These are phyloP conservation scores for Psidium friedrichsthalianum DNA, from an alignment of 345 rosid species.

Conservation along the genomic window DNA sequence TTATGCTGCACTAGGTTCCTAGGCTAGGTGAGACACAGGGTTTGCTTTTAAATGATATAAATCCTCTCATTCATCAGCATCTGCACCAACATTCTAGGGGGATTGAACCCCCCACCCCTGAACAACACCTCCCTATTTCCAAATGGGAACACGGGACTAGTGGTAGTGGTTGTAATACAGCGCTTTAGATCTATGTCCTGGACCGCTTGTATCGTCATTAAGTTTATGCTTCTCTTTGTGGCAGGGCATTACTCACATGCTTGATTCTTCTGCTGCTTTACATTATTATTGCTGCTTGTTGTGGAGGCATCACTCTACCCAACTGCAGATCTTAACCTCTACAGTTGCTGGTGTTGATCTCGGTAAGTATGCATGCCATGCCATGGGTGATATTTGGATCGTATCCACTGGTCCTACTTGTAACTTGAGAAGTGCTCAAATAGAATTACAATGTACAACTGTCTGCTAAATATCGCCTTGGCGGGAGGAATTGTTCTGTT, in stretches of 20 bases:
- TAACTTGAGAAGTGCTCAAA: not conserved
- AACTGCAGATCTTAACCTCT: slow-evolving; percentile 72
- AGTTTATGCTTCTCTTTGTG: slow-evolving; percentile 1
- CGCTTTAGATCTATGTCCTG: not conserved
- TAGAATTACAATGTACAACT: not conserved
- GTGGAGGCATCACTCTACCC: slow-evolving; percentile 86
- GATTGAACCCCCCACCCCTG: not conserved
- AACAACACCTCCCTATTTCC: not conserved
- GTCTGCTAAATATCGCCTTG: not conserved
- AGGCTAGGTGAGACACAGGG: not conserved
- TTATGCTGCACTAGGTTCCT: not conserved
- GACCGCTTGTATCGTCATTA: not conserved
- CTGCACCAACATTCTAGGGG: not conserved
- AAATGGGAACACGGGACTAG: not conserved
- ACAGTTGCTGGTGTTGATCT: not conserved
- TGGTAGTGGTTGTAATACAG: not conserved
- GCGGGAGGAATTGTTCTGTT: not conserved
- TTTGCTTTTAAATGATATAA: not conserved
- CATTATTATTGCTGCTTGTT: slow-evolving; percentile 76
- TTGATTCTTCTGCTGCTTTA: slow-evolving; percentile 73
- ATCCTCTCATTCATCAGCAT: not conserved
- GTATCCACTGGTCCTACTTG: not conserved
- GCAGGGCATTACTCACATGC: slow-evolving; percentile 80
- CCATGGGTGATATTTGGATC: not conserved
- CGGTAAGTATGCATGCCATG: not conserved